phyloP scores from a whole-genome alignment of 1,284 basidiomycete species.

The Coniferiporia weirii region DNA sequence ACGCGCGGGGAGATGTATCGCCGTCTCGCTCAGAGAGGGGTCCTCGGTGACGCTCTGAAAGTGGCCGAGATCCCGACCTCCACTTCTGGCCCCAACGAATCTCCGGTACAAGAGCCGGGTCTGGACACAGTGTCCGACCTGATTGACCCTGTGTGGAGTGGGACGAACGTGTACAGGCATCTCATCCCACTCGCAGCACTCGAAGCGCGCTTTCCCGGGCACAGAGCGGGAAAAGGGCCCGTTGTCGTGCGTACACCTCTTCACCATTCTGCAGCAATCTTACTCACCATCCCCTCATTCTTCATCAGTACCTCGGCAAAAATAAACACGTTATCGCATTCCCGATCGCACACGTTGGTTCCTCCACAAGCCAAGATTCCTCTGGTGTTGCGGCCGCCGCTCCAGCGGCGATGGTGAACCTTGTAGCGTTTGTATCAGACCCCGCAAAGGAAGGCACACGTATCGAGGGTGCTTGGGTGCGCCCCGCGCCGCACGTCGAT shows the following conservation, averaged over 20 bases:
- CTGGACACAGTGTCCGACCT: conserved; percentile 3
- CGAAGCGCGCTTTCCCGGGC: conserved; percentile 8
- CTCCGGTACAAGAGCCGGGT: not conserved
- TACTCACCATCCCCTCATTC: not conserved
- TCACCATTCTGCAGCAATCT: not conserved
- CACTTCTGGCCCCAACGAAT: not conserved
- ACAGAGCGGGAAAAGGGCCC: conserved; percentile 9
- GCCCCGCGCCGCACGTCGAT: conserved; percentile 20
- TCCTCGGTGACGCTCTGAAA: not conserved
- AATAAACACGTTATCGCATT: conserved; percentile 13
- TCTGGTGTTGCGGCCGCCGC: not conserved
- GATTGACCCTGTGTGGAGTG: conserved; percentile 20
- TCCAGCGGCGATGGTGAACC: conserved; percentile 22
- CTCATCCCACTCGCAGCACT: conserved; percentile 16
- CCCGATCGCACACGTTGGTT: conserved; percentile 2
- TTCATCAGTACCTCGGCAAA: conserved; percentile 13
- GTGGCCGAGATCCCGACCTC: not conserved
- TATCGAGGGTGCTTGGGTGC: conserved; percentile 24
- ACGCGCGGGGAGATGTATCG: conserved; percentile 11
- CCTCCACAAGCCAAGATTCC: not conserved
- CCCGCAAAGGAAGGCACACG: conserved; percentile 20
- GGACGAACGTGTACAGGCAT: conserved; percentile 19
- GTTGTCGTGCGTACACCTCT: conserved; percentile 5
- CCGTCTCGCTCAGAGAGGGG: not conserved
- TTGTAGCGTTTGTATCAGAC: conserved; percentile 22